Percentiles rank a stretch among this genome's conserved stretches.
These are phyloP conservation scores for Niebla homalea DNA, from an alignment of 495 filamentous ascomycete genomes.

Conservation along the genomic window DNA sequence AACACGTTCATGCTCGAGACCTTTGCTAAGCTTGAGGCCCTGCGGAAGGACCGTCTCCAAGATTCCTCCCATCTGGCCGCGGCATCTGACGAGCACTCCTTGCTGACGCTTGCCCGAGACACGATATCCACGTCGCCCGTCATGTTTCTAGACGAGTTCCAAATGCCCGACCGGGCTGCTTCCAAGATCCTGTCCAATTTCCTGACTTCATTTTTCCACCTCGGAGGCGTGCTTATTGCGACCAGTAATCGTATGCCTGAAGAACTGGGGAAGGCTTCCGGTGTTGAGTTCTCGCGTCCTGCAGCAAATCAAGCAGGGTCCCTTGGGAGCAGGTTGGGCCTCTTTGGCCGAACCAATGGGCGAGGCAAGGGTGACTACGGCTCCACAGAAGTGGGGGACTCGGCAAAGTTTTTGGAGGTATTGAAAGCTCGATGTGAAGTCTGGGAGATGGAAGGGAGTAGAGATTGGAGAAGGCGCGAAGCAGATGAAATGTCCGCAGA, in stretches of 20 bases:
- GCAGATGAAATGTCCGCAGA: conserved; percentile 12
- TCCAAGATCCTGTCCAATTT: conserved; percentile 58
- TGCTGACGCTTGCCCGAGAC: conserved; percentile 54
- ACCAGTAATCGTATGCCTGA: conserved; percentile 65
- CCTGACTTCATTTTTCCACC: conserved; percentile 57
- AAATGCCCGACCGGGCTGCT: conserved; percentile 54
- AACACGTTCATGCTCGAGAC: conserved; percentile 64
- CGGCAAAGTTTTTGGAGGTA: conserved; percentile 52
- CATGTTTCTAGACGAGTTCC: conserved; percentile 62
- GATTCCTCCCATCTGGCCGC: not conserved
- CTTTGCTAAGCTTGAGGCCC: conserved; percentile 45
- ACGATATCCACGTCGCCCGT: conserved; percentile 54
- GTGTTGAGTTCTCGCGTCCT: conserved; percentile 41
- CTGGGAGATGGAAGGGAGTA: conserved; percentile 55
- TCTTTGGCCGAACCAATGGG: conserved; percentile 23
- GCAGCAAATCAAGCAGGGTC: conserved; percentile 30
- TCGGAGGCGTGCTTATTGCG: conserved; percentile 59
- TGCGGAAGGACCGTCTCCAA: conserved; percentile 30
- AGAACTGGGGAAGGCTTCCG: conserved; percentile 54
- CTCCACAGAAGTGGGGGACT: conserved; percentile 46
- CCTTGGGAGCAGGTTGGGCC: conserved; percentile 30
- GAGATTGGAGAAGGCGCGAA: conserved; percentile 50
- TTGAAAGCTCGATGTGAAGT: conserved; percentile 55
- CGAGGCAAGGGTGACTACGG: conserved; percentile 20
- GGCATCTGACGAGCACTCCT: conserved; percentile 40